Evolutionary conservation across 352 stramenopile species (phyloP), one percentile per base, ranked within the genome.

Genomic region (Phytophthora ohioensis): DNA sequence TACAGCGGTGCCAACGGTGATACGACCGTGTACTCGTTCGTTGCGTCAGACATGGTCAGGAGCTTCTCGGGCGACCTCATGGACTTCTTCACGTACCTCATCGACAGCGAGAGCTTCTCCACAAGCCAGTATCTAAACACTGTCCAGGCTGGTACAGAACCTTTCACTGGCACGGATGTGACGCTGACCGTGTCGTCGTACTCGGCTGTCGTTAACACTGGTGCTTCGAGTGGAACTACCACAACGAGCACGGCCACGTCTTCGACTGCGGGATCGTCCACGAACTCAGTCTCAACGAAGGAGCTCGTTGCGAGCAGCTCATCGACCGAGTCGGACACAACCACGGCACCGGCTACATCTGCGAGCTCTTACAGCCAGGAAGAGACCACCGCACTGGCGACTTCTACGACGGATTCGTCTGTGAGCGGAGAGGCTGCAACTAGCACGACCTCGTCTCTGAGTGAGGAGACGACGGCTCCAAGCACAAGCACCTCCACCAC

Each of bases 11-110:
- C 46, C 4, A 79, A 81, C 45, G 74, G 74, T 15, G 47, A 76
- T 45, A 71, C 54, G 45, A 78, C 66, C 6, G 74, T 81, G 32
- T 81, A 70, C 55, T 81, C 74, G n/a, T 81, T 81, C 56, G 70
- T 81, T 21, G 70, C 74, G 36, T 51, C 49, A 7, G 46, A 66
- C 30, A 64, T 34, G 13, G 57, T 75, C 34, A 71, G 71, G 11
- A 74, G 52, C 36, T 71, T 76, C 47, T 71, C 67, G n/a, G 69
- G 55, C 30, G 74, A 81, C 41, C 48, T 78, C 21, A 66, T 78
- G 69, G 48, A 64, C 57, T 81, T 81, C 49, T 48, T 78, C 57
- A 71, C 56, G 1, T 81, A 81, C 65, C 66, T 81, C 4, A 55
- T 49, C 49, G 51, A 71, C 2, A 73, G 57, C 43, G 27, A 75